These are phyloP conservation scores for Porcisia deanei DNA, from an alignment of 208 protist genomes.

Conservation along the genomic window DNA sequence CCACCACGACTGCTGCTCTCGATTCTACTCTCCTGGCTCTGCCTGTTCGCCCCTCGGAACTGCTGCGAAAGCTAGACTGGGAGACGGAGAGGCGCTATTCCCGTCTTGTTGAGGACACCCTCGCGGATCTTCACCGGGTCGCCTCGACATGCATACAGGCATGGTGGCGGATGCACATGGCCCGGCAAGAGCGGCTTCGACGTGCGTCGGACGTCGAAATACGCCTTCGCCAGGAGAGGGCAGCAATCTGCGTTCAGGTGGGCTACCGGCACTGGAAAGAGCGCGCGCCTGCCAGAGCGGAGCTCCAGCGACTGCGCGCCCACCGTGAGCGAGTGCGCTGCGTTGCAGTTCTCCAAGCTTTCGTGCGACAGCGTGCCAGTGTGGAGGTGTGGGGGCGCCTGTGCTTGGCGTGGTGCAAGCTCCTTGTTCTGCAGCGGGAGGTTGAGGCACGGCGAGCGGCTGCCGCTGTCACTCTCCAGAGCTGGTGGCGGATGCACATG, in stretches of 20 bases:
- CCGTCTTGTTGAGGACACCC: slow-evolving; percentile 17
- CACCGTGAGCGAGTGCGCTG: slow-evolving; percentile 25
- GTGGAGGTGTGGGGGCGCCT: slow-evolving; percentile 39
- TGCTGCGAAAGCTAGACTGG: slow-evolving; percentile 27
- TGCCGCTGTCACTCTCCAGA: slow-evolving; percentile 46
- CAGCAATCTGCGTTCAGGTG: slow-evolving; percentile 37
- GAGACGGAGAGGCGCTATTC: slow-evolving; percentile 34
- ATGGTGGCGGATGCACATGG: slow-evolving; percentile 28
- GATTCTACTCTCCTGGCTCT: slow-evolving; percentile 1
- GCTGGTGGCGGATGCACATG: slow-evolving; percentile 50
- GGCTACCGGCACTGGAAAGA: slow-evolving; percentile 39
- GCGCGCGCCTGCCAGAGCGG: slow-evolving; percentile 14
- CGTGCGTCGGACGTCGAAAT: slow-evolving; percentile 15
- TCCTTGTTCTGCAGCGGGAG: slow-evolving; percentile 18
- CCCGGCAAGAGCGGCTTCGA: background rate
- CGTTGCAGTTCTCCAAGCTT: slow-evolving; percentile 37
- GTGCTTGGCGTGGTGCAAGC: slow-evolving; percentile 23
- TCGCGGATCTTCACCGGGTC: slow-evolving; percentile 17
- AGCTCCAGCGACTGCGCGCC: slow-evolving; percentile 29
- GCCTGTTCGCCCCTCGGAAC: slow-evolving; percentile 22
- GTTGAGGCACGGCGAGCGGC: slow-evolving; percentile 18
- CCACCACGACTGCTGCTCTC: background rate
- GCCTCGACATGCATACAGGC: slow-evolving; percentile 18
- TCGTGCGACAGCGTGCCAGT: slow-evolving; percentile 38
- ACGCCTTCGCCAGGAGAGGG: slow-evolving; percentile 21